Evolutionary conservation across 129 eudicot species (phyloP), one percentile per base, ranked within the genome.

Genomic region (Flaveria ramosissima): DNA sequence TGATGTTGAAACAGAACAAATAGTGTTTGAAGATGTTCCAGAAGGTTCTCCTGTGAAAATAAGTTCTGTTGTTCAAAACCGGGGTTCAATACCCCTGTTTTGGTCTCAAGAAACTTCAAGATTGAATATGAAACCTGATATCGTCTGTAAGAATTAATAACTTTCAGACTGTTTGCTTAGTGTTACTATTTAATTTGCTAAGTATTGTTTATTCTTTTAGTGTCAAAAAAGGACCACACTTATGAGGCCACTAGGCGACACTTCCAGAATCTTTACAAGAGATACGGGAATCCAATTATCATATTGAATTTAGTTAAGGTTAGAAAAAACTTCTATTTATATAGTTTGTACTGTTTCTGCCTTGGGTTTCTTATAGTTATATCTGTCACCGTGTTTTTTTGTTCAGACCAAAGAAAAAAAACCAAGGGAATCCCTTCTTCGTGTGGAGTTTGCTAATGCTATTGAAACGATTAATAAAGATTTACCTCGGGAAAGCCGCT

Each of bases 21-120:
- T 91, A 64, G 97, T 95, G 76, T 81, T 84, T 83, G 99, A 91
- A 87, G 94, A 87, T 79, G 89, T 78, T 71, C 83, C 87, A 45
- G 89, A 84, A 81, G 90, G 89, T 68, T 75, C 66, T 71, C 73
- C 85, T 0, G 76, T 76, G 57, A 88, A 85, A 75, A 86, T 95
- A 78, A 91, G 92, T 78, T 87, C 99, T 65, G 87, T 91, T 30
- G 99, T 95, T 82, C 99, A 95, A 83, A 89, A 82, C 81, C 88
- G 99, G 63, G 99, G 99, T 68, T 95, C 99, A 42, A 95, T 95
- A 79, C 97, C 99, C 57, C 92, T 95, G 67, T 89, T 95, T 71
- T 95, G 99, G 99, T 95, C 99, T 3, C 99, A 95, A 73, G 99
- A 95, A 74, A 95, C 99, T 73, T 91, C 97, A 51, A 74, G 96